Evolutionary conservation across 176 grass and related monocot species (phyloP), one percentile per base, ranked within the genome.

Genomic region (Guadua angustifolia): DNA sequence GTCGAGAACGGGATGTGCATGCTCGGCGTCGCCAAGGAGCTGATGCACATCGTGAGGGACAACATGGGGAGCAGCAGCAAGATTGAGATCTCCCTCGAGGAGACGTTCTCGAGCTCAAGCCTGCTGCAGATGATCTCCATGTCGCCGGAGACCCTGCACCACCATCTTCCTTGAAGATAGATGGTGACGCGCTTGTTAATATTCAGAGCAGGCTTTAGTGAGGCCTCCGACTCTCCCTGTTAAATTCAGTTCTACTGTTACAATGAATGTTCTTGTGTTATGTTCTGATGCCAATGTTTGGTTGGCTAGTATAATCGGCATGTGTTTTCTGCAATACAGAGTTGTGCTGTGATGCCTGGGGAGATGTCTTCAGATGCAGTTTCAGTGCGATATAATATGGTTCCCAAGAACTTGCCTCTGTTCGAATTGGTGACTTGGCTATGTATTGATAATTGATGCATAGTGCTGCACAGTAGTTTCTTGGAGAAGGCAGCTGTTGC

Each of bases 51-150:
- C 11, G 73, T 71, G 0, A 84, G 83, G 74, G 89, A 92, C 38
- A 88, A 88, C 71, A 89, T 91, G 19, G 89, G 93, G 72, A 92
- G 91, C 69, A 94, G 93, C 81, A 99, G 91, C 70, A 92, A 89
- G 77, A 92, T 92, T 47, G 96, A 99, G 81, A 93, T 95, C 47
- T 84, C 91, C 0, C 85, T 95, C 16, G 93, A 99, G 72, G 91
- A 92, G 66, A 94, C 93, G 5, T 95, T 95, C 79, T 99, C 93
- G 0, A 95, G 86, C 80, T 99, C 93, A 2, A 95, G 96, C 88
- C 88, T 99, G 29, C 88, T 95, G 55, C 96, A 95, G 86, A 99
- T 98, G 93, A 94, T 95, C 85, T 99, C 93, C 18, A 99, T 92
- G 91, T 99, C 96, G 75, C 93, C 93, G 7, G 96, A 99, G n/a